Percentiles rank a stretch among this genome's conserved stretches.
Conservation (phyloP, 78 protist species). For the Bodo saltans region DNA sequence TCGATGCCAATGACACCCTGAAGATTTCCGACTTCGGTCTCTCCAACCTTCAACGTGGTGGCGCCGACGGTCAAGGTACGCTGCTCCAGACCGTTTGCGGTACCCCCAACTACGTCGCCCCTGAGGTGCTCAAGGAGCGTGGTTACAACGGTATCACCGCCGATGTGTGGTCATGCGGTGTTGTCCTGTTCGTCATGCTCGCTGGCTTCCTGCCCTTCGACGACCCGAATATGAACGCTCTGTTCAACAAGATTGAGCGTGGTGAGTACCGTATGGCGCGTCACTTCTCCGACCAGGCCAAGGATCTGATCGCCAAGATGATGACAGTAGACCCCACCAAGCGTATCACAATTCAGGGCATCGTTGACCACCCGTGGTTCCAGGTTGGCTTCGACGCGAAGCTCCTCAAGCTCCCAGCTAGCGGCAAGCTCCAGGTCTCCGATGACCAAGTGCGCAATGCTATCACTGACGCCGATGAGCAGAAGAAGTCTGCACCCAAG, state of each 20-base stretch:
- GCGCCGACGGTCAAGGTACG: not conserved
- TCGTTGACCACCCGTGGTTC: constrained; percentile 34
- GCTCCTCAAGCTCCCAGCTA: not conserved
- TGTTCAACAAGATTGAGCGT: constrained; percentile 41
- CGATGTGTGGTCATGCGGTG: constrained; percentile 73
- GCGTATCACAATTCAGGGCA: constrained; percentile 27
- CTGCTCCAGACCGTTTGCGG: constrained; percentile 40
- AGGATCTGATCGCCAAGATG: constrained; percentile 37
- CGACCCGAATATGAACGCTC: constrained; percentile 15
- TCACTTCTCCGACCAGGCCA: constrained; percentile 8
- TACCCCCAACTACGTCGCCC: constrained; percentile 52
- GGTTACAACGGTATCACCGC: constrained; percentile 63
- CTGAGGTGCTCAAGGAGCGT: constrained; percentile 40
- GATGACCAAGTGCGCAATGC: not conserved
- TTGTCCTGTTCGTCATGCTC: constrained; percentile 59
- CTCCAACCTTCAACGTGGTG: constrained; percentile 51
- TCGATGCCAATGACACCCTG: constrained; percentile 42
- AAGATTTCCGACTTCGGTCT: constrained; percentile 72
- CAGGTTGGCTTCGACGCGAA: constrained; percentile 6
- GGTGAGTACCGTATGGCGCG: constrained; percentile 18
- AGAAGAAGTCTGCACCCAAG: not conserved
- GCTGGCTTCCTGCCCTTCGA: constrained; percentile 47
- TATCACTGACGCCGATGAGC: constrained; percentile 14
- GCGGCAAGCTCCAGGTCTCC: not conserved
- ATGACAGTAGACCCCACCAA: constrained; percentile 41